A percentile compares a stretch with the other conserved stretches of the same genome.
Evolutionary conservation across 163 green algal genomes (phyloP).

Genomic region (Prototheca cutis): DNA sequence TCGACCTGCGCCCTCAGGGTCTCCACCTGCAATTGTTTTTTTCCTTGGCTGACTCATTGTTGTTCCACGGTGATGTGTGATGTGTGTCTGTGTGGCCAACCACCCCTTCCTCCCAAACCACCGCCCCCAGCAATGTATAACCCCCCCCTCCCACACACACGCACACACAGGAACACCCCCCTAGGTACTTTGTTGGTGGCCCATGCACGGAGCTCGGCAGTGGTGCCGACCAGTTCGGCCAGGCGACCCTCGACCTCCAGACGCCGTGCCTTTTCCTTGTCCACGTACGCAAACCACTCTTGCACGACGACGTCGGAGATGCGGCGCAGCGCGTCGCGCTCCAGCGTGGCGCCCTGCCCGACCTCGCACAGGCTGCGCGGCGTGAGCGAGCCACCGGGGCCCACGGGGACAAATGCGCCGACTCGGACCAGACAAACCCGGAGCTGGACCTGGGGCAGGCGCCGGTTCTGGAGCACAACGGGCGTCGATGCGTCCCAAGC

Average conservation of each 20-base stretch:
- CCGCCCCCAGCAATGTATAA: neutral
- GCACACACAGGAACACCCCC: no score
- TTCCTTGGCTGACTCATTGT: no score
- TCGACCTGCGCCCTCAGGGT: neutral
- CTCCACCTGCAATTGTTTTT: conserved; percentile 3
- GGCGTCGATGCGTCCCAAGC: neutral
- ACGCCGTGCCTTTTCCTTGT: conserved; percentile 29
- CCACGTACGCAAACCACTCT: conserved; percentile 43
- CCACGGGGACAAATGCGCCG: conserved; percentile 14
- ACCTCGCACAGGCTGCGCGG: conserved; percentile 13
- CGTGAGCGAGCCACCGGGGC: conserved; percentile 16
- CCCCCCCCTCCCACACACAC: neutral
- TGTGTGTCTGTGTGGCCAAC: no score
- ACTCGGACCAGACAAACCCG: conserved; percentile 29
- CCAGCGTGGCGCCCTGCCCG: neutral
- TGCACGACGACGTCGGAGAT: conserved; percentile 25
- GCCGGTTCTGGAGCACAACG: neutral
- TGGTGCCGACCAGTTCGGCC: conserved; percentile 22
- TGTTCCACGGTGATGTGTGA: no score
- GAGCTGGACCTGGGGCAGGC: conserved; percentile 20
- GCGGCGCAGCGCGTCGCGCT: conserved; percentile 10
- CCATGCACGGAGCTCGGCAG: conserved; percentile 23
- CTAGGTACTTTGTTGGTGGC: conserved; percentile 20
- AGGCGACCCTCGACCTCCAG: conserved; percentile 23
- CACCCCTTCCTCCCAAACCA: no score